Evolutionary conservation across 139 green algal species (phyloP).

Genomic region (Trebouxia sp.): DNA sequence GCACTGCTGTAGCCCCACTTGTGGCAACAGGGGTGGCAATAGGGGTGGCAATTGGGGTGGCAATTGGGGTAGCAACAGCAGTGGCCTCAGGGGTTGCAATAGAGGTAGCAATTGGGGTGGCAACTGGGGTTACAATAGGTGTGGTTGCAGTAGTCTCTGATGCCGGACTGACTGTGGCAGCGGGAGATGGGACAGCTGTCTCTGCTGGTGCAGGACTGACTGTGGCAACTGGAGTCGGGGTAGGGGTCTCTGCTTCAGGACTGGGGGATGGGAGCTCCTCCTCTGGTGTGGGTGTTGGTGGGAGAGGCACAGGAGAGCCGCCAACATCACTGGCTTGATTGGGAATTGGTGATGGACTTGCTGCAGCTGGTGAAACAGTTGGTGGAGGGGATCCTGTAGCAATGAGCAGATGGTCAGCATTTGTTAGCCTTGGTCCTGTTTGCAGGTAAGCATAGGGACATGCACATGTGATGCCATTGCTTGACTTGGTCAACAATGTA

Average conservation of each 20-base stretch:
- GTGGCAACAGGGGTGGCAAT: not conserved
- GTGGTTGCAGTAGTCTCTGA: not conserved
- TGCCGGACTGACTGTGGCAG: not conserved
- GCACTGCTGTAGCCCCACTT: not conserved
- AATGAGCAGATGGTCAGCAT: too few relatives aligned
- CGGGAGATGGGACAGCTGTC: not conserved
- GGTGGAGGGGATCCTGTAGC: too few relatives aligned
- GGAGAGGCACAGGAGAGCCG: not conserved
- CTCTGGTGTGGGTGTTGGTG: not conserved
- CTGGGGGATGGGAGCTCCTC: not conserved
- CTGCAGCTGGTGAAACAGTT: not conserved
- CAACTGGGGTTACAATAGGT: not conserved
- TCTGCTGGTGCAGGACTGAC: not conserved
- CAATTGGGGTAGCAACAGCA: not conserved
- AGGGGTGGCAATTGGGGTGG: not conserved
- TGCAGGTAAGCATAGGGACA: too few relatives aligned
- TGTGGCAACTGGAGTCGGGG: not conserved
- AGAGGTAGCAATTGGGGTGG: too few relatives aligned
- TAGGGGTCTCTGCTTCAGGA: not conserved
- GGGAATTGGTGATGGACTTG: not conserved
- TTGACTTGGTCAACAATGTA: too few relatives aligned
- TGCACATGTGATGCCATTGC: too few relatives aligned
- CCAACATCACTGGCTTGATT: not conserved
- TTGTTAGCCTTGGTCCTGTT: too few relatives aligned
- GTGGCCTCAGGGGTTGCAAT: not conserved